A percentile compares a stretch with the other conserved stretches of the same genome.
These are phyloP conservation scores for Oryza brachyantha DNA, from an alignment of 176 grass and related monocot genomes.

Conservation along the genomic window DNA sequence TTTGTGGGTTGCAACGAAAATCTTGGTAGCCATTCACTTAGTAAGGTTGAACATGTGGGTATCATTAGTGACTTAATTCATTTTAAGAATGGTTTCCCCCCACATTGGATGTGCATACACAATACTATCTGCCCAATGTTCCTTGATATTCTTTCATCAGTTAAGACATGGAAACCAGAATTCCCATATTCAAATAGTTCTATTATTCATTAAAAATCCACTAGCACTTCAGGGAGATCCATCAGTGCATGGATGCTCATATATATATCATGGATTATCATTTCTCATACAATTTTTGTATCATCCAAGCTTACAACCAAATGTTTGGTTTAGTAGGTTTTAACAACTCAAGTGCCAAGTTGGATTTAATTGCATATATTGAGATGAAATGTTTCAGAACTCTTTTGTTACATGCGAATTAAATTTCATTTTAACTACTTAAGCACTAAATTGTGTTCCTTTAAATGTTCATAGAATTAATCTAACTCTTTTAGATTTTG, in stretches of 20 bases:
- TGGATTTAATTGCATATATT: background rate
- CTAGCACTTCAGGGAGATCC: background rate
- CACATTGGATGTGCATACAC: background rate
- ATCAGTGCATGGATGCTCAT: background rate
- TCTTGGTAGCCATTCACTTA: background rate
- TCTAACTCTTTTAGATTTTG: too few relatives aligned
- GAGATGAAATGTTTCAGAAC: too few relatives aligned
- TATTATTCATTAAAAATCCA: background rate
- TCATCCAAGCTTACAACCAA: background rate
- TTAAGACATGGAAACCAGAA: background rate
- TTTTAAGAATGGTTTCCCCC: background rate
- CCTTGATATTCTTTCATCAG: background rate
- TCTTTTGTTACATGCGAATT: too few relatives aligned
- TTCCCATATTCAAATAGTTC: background rate
- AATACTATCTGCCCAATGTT: background rate
- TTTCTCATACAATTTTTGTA: background rate
- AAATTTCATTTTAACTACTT: too few relatives aligned
- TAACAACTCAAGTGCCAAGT: background rate
- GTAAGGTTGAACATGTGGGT: background rate
- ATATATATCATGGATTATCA: background rate
- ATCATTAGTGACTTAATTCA: background rate
- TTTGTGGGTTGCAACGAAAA: too few relatives aligned
- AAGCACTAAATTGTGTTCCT: too few relatives aligned
- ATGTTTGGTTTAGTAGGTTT: background rate
- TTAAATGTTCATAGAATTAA: too few relatives aligned